Evolutionary conservation across 768 basidiomycete genomes (phyloP).

Genomic region (Chalciporus piperatus): DNA sequence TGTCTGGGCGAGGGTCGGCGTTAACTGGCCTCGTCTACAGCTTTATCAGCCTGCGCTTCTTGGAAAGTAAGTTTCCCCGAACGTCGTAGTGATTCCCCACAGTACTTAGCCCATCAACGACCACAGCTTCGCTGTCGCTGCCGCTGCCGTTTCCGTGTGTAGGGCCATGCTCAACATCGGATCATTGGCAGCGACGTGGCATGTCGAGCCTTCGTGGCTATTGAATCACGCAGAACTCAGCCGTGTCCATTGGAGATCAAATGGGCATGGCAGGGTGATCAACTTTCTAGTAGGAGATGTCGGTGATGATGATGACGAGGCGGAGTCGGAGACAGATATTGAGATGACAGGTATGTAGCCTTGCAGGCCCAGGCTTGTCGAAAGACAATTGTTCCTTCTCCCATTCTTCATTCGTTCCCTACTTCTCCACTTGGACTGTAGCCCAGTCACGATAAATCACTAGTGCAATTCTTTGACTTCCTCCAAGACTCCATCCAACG

Average conservation of each 20-base stretch:
- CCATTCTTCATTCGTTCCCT: too few relatives aligned
- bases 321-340: not conserved
- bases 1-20: not conserved
- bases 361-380: not conserved
- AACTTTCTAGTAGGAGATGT: not conserved
- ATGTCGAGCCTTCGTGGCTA: constrained; percentile 39
- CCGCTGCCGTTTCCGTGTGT: constrained; percentile 23
- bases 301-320: not conserved
- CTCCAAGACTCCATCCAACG: not conserved
- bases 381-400: too few relatives aligned
- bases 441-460: not conserved
- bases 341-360: not conserved
- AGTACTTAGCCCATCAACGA: not conserved
- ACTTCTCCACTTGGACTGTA: not conserved
- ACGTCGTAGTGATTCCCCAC: not conserved
- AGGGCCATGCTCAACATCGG: constrained; percentile 36
- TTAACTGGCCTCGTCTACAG: not conserved
- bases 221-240: constrained; percentile 41
- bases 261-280: constrained; percentile 31
- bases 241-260: constrained; percentile 35
- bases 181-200: constrained; percentile 36
- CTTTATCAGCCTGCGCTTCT: constrained; percentile 2
- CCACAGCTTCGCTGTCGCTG: constrained; percentile 2
- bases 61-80: not conserved
- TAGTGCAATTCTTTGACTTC: too few relatives aligned